Evolutionary conservation across 2,329 filamentous ascomycete genomes (phyloP).

Genomic region (Penicillium sp.): DNA sequence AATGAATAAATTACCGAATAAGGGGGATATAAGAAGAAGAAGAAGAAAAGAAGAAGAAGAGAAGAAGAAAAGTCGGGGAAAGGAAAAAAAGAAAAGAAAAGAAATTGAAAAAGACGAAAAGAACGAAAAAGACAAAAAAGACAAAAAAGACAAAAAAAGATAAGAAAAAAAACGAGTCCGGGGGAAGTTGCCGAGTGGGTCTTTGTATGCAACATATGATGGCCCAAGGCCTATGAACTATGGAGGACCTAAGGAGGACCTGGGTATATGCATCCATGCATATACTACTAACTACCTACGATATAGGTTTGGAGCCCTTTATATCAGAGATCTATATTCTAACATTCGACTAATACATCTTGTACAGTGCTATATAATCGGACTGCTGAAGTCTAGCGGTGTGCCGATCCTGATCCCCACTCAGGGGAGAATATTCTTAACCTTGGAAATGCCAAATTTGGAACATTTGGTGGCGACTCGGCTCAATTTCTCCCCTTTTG

Average conservation of each 20-base stretch:
- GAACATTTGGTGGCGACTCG: slow-evolving; percentile 10
- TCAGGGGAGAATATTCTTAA: slow-evolving; percentile 16
- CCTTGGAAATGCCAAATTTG: not conserved
- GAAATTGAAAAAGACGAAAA: slow-evolving; percentile 7
- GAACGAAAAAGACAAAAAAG: slow-evolving; percentile 5
- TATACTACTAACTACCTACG: not conserved
- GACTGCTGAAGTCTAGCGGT: slow-evolving; percentile 7
- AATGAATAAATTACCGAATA: not conserved
- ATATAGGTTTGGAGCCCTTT: not conserved
- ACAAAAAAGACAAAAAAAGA: not conserved
- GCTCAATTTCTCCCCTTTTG: slow-evolving; percentile 1
- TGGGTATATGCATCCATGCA: not conserved
- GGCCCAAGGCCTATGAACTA: not conserved
- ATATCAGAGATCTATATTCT: not conserved
- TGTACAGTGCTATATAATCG: not conserved
- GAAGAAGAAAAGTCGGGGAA: slow-evolving; percentile 7
- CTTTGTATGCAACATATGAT: not conserved
- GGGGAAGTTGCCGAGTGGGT: slow-evolving; percentile 16
- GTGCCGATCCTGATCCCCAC: slow-evolving; percentile 15
- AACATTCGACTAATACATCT: not conserved
- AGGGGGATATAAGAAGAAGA: slow-evolving; percentile 4
- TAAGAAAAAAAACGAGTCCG: slow-evolving; percentile 18
- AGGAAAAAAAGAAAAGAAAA: slow-evolving; percentile 17
- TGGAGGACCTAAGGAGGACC: not conserved
- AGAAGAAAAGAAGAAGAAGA: slow-evolving; percentile 2